These are phyloP conservation scores for Stereum hirsutum DNA, from an alignment of 1,284 basidiomycete species.

Conservation along the genomic window DNA sequence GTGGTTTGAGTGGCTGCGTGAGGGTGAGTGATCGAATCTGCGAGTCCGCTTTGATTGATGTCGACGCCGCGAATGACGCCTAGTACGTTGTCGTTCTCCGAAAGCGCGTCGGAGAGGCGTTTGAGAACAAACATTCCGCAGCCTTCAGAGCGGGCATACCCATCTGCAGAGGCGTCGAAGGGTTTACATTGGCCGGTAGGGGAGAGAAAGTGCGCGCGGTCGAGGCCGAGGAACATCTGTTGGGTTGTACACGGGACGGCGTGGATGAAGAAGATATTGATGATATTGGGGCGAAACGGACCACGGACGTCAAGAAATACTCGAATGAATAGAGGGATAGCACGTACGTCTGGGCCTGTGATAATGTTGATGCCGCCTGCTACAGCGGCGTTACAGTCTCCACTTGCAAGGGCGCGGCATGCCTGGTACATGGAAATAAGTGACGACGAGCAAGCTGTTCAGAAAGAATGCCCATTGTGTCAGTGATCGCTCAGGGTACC, in stretches of 20 bases:
- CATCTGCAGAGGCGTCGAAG: constrained; percentile 64
- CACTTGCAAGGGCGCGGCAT: constrained; percentile 47
- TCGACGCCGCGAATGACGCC: constrained; percentile 62
- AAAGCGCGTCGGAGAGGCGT: constrained; percentile 52
- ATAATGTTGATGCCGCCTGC: constrained; percentile 68
- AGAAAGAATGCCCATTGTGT: no score
- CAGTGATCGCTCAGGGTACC: no score
- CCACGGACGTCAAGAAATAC: no score
- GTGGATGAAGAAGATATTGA: no score
- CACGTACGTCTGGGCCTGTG: constrained; percentile 63
- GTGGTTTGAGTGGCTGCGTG: constrained; percentile 48
- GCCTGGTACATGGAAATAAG: constrained; percentile 60
- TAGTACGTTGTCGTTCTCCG: constrained; percentile 55
- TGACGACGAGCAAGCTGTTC: constrained; percentile 65
- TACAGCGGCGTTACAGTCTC: constrained; percentile 59
- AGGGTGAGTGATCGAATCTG: constrained; percentile 63
- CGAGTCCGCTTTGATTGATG: constrained; percentile 58
- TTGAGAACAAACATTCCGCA: constrained; percentile 66
- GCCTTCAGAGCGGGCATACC: constrained; percentile 64
- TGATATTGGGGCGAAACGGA: no score
- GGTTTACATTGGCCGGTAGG: constrained; percentile 60
- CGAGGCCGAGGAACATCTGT: constrained; percentile 63
- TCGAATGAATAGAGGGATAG: no score
- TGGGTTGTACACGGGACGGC: neutral
- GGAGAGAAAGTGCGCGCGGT: constrained; percentile 60